Evolutionary conservation across 495 filamentous ascomycete species (phyloP).

Genomic region (Clohesyomyces aquaticus): DNA sequence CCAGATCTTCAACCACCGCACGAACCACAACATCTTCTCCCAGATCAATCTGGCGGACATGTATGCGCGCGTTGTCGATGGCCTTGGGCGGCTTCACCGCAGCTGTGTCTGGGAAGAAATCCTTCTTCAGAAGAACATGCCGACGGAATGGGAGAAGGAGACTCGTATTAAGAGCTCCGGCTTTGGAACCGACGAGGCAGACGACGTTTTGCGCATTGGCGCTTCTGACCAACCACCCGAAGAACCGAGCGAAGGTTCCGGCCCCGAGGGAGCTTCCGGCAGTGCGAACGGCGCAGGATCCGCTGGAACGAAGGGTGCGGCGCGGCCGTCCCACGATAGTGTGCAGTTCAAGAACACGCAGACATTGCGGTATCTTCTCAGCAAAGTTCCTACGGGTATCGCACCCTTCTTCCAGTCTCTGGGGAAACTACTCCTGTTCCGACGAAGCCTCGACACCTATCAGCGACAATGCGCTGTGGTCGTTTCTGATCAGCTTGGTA

Average conservation of each 20-base stretch:
- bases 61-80: conserved; percentile 68
- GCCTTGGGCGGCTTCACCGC: conserved; percentile 74
- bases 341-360: conserved; percentile 77
- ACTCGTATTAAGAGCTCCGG: conserved; percentile 47
- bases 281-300: neutral
- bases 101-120: conserved; percentile 84
- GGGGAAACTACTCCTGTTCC: conserved; percentile 75
- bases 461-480: conserved; percentile 66
- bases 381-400: conserved; percentile 70
- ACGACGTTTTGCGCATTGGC: conserved; percentile 37
- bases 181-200: conserved; percentile 41
- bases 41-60: conserved; percentile 80
- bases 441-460: conserved; percentile 66
- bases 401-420: conserved; percentile 78
- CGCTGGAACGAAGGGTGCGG: neutral
- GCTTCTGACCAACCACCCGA: conserved; percentile 8
- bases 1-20: conserved; percentile 64
- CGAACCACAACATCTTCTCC: conserved; percentile 63
- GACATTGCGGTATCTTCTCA: conserved; percentile 73
- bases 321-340: conserved; percentile 41
- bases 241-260: conserved; percentile 13
- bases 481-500: conserved; percentile 78
- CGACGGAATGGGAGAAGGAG: conserved; percentile 67
- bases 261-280: conserved; percentile 5
- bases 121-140: conserved; percentile 66